phyloP scores from a whole-genome alignment of 106 monocot genomes.

The Dioscorea dumetorum region DNA sequence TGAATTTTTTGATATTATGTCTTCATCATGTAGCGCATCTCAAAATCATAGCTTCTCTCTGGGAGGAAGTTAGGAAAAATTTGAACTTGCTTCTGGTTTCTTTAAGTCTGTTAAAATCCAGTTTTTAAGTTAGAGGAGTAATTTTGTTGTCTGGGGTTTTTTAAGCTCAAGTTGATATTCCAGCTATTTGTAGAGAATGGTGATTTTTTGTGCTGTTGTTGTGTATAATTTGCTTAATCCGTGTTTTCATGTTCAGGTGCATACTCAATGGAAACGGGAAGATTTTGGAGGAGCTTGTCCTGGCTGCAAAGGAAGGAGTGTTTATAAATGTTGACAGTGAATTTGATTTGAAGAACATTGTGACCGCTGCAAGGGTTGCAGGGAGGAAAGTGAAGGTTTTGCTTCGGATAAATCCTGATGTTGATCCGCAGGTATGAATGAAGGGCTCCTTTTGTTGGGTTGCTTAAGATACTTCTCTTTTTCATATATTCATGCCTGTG shows the following conservation, averaged over 20 bases:
- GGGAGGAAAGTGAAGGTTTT: constrained; percentile 83
- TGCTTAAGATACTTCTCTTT: too few relatives aligned
- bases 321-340: constrained; percentile 98
- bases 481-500: neutral
- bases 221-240: neutral
- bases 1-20: neutral
- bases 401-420: constrained; percentile 97
- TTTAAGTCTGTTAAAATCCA: neutral
- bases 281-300: constrained; percentile 72
- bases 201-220: neutral
- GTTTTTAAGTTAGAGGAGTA: neutral
- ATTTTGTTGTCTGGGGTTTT: neutral
- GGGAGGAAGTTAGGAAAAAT: neutral
- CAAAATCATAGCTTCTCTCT: neutral
- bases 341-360: constrained; percentile 93
- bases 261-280: constrained; percentile 98
- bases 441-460: too few relatives aligned
- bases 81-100: neutral
- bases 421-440: constrained; percentile 83
- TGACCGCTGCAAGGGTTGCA: constrained; percentile 62
- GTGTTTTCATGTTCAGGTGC: constrained; percentile 54
- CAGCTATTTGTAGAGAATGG: neutral
- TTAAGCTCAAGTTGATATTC: neutral
- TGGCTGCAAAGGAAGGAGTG: constrained; percentile 84
- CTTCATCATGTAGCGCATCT: neutral